Evolutionary conservation across 202 grass and related monocot species (phyloP).

Genomic region (Dendrocalamus latiflorus): DNA sequence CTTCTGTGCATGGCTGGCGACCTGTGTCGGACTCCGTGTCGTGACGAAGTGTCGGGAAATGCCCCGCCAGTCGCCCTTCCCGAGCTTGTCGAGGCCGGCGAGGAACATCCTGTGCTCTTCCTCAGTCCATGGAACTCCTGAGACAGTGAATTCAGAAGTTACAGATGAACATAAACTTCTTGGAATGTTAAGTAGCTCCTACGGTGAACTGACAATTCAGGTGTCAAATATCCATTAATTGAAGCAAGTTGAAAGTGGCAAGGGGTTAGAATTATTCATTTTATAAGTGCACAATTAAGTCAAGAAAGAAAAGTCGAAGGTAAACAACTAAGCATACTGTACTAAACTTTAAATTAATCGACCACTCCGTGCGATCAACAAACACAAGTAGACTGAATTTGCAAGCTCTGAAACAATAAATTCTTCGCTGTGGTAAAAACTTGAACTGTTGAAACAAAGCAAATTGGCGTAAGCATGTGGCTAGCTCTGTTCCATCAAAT

Average conservation of each 20-base stretch:
- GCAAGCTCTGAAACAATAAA: not conserved
- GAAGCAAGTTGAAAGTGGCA: not conserved
- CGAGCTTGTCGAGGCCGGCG: constrained; percentile 52
- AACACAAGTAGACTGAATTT: not conserved
- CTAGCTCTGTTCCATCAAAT: not conserved
- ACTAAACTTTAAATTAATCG: not conserved
- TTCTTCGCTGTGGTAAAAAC: not conserved
- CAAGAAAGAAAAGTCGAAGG: not conserved
- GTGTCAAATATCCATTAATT: not conserved
- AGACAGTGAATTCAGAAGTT: not conserved
- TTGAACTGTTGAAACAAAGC: not conserved
- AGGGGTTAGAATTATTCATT: not conserved
- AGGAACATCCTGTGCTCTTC: constrained; percentile 59
- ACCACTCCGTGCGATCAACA: not conserved
- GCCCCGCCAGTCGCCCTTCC: constrained; percentile 68
- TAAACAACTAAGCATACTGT: not conserved
- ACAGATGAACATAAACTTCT: not conserved
- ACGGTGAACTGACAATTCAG: not conserved
- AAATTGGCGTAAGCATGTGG: not conserved
- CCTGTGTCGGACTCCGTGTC: constrained; percentile 62
- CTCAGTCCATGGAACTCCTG: constrained; percentile 60
- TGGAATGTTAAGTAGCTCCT: not conserved
- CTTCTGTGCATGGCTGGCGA: constrained; percentile 70
- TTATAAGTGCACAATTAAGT: not conserved
- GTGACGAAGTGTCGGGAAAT: constrained; percentile 54